Evolutionary conservation across 352 stramenopile genomes (phyloP).

Genomic region (Sclerospora graminicola): DNA sequence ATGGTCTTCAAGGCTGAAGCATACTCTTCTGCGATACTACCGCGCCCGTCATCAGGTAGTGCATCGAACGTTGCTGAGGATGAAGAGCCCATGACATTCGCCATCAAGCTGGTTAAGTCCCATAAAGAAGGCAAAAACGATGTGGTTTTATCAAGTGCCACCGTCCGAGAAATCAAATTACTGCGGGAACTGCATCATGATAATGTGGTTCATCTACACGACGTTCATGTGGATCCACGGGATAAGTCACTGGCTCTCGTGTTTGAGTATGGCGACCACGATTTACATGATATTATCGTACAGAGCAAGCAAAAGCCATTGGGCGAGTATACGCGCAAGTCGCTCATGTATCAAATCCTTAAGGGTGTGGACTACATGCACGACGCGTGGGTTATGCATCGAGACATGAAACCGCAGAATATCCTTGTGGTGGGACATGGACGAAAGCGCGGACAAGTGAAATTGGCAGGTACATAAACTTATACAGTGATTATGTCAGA

Average conservation of each 20-base stretch:
- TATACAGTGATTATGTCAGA: neutral
- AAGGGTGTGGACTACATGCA: conserved; percentile 92
- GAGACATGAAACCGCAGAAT: conserved; percentile 91
- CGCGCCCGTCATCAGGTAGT: conserved; percentile 16
- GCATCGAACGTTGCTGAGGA: conserved; percentile 25
- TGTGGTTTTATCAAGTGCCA: conserved; percentile 81
- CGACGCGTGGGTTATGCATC: conserved; percentile 89
- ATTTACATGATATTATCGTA: conserved; percentile 84
- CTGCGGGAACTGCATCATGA: conserved; percentile 81
- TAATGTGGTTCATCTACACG: conserved; percentile 80
- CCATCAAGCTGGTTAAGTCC: conserved; percentile 85
- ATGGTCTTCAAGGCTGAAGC: conserved; percentile 85
- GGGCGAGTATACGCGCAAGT: conserved; percentile 88
- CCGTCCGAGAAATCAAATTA: conserved; percentile 86
- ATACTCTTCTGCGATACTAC: conserved; percentile 34
- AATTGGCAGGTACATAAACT: conserved; percentile 34
- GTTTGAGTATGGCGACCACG: conserved; percentile 86
- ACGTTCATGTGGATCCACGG: conserved; percentile 78
- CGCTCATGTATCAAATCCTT: conserved; percentile 88
- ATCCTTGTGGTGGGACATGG: conserved; percentile 86
- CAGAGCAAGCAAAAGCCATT: conserved; percentile 84
- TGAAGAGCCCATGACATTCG: conserved; percentile 76
- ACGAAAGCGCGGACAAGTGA: conserved; percentile 76
- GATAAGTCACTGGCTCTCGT: conserved; percentile 80
- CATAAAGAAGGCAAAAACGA: conserved; percentile 88